Evolutionary conservation across 768 basidiomycete species (phyloP).

Genomic region (Rickenella mellea): DNA sequence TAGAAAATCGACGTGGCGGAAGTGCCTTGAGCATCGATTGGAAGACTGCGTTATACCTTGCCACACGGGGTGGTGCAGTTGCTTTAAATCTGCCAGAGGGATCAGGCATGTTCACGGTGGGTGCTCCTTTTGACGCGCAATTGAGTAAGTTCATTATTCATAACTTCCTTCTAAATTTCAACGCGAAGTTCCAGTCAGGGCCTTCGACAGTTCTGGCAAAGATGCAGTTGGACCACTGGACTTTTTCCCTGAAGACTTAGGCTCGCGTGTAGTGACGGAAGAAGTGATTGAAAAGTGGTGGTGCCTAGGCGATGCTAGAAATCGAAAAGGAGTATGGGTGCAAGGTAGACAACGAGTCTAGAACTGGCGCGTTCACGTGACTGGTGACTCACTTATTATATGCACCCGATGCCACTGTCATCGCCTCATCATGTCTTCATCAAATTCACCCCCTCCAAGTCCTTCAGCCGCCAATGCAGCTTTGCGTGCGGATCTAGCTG

Average conservation of each 20-base stretch:
- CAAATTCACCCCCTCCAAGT: too few species aligned
- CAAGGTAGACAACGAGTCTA: slow-evolving; percentile 38
- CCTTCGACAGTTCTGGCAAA: slow-evolving; percentile 30
- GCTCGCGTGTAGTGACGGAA: slow-evolving; percentile 18
- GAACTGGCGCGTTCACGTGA: too few species aligned
- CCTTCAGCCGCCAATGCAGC: too few species aligned
- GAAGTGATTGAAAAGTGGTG: slow-evolving; percentile 85
- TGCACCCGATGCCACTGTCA: too few species aligned
- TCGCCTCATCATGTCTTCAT: too few species aligned
- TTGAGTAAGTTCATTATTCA: slow-evolving; percentile 38
- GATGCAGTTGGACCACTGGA: slow-evolving; percentile 59
- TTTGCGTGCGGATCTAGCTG: too few species aligned
- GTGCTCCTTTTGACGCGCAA: slow-evolving; percentile 68
- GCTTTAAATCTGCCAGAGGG: slow-evolving; percentile 49
- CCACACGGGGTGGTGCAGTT: slow-evolving; percentile 68
- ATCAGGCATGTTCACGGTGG: slow-evolving; percentile 46
- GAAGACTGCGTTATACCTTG: slow-evolving; percentile 75
- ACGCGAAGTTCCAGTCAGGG: slow-evolving; percentile 19
- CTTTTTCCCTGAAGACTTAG: slow-evolving; percentile 41
- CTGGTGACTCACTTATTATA: too few species aligned
- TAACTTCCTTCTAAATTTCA: slow-evolving; percentile 1
- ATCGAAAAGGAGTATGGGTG: slow-evolving; percentile 65
- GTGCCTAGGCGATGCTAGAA: slow-evolving; percentile 67
- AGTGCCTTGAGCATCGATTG: slow-evolving; percentile 53
- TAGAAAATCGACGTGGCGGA: slow-evolving; percentile 11